Percentiles rank a stretch among this genome's conserved stretches.
These are phyloP conservation scores for Cryptococcus wingfieldii DNA, from an alignment of 1,284 basidiomycete species.

Conservation along the genomic window DNA sequence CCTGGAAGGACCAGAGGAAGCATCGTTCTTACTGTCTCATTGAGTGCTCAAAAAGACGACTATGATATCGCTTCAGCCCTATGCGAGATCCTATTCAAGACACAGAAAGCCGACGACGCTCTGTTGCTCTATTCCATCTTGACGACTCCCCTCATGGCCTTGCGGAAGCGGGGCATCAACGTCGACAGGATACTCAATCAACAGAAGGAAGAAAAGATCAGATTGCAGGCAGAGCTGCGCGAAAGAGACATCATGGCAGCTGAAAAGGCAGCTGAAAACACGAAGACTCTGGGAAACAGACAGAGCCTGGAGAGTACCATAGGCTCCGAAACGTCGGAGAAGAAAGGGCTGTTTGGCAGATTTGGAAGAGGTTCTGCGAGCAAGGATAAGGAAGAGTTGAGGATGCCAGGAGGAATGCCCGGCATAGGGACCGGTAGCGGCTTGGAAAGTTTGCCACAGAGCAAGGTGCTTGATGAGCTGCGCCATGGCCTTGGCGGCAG, in stretches of 20 bases:
- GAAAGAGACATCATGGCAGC: too few species aligned
- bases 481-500: neutral
- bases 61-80: constrained; percentile 82
- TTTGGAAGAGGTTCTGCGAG: neutral
- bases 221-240: constrained; percentile 50
- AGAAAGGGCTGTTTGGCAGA: neutral
- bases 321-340: neutral
- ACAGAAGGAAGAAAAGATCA: constrained; percentile 68
- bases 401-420: neutral
- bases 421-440: too few species aligned
- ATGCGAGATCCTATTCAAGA: constrained; percentile 68
- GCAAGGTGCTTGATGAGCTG: neutral
- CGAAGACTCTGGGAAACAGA: neutral
- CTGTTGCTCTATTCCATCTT: constrained; percentile 89
- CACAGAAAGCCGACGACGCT: constrained; percentile 72
- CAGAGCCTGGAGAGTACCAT: neutral
- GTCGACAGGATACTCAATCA: constrained; percentile 88
- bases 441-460: neutral
- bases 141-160: constrained; percentile 76
- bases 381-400: neutral
- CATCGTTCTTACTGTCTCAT: constrained; percentile 72
- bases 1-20: constrained; percentile 52
- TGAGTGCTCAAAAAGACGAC: constrained; percentile 73
- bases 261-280: neutral
- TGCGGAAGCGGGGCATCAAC: constrained; percentile 63